A percentile compares a stretch with the other conserved stretches of the same genome.
These are phyloP conservation scores for Lecanosticta acicola DNA, from an alignment of 2,329 filamentous ascomycete genomes.

Conservation along the genomic window DNA sequence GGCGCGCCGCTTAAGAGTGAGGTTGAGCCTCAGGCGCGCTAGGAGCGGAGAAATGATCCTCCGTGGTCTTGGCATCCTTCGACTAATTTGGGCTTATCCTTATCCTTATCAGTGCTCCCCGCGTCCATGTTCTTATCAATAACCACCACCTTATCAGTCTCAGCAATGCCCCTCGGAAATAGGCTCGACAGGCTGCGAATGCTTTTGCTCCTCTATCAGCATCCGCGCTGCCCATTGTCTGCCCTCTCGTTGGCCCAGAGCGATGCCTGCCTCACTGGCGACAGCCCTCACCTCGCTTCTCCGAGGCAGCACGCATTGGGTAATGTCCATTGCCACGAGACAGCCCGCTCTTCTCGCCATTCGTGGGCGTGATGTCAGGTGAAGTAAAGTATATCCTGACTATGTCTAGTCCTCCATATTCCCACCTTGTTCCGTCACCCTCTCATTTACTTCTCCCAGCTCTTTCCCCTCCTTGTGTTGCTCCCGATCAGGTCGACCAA, in stretches of 20 bases:
- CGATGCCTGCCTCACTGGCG: not conserved
- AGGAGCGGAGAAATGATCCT: not conserved
- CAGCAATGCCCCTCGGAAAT: slow-evolving; percentile 17
- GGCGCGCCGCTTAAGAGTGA: too few relatives aligned
- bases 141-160: too few relatives aligned
- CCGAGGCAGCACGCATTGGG: slow-evolving; percentile 15
- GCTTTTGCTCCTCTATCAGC: not conserved
- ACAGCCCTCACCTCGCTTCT: slow-evolving; percentile 10
- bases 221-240: slow-evolving; percentile 7
- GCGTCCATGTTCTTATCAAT: too few relatives aligned
- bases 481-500: slow-evolving; percentile 7
- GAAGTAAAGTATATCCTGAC: slow-evolving; percentile 6
- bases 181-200: not conserved
- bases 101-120: not conserved
- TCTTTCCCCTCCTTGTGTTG: slow-evolving; percentile 1
- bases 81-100: too few relatives aligned
- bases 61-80: not conserved
- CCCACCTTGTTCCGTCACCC: not conserved
- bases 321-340: slow-evolving; percentile 5
- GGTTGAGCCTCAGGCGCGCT: not conserved
- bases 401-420: slow-evolving; percentile 1
- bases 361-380: slow-evolving; percentile 15
- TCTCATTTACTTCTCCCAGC: not conserved
- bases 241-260: slow-evolving; percentile 10
- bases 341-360: slow-evolving; percentile 4